A percentile compares a stretch with the other conserved stretches of the same genome.
Conservation (phyloP, 169 alveolate species). For the Cryptosporidium tyzzeri region DNA sequence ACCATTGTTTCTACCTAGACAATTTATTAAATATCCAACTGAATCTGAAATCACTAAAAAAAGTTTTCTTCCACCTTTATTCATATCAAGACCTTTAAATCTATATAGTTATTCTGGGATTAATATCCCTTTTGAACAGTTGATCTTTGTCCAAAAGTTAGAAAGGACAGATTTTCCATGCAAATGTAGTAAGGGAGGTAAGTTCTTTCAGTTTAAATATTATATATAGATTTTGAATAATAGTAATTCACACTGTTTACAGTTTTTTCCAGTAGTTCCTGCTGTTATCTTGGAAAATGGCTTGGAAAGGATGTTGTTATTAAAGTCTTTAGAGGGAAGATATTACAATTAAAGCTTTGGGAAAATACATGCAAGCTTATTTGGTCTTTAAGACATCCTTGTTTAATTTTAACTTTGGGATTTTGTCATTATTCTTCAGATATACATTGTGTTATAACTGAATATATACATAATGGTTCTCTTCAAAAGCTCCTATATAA, state of each 20-base stretch:
- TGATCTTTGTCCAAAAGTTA: constrained; percentile 14
- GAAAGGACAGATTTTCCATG: constrained; percentile 30
- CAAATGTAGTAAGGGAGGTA: constrained; percentile 11
- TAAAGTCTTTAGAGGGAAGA: constrained; percentile 51
- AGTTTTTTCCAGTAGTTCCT: constrained; percentile 14
- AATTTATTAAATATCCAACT: neutral
- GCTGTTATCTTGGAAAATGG: constrained; percentile 74
- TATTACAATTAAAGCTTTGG: constrained; percentile 42
- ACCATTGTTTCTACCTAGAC: neutral
- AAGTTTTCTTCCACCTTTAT: neutral
- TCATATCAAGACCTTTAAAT: constrained; percentile 22
- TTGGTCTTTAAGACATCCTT: constrained; percentile 74
- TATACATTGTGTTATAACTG: constrained; percentile 70
- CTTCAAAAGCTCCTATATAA: constrained; percentile 42
- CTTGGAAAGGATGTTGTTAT: constrained; percentile 58
- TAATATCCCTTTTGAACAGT: constrained; percentile 70
- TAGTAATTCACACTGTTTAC: neutral
- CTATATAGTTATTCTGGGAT: constrained; percentile 36
- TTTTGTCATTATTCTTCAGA: constrained; percentile 50
- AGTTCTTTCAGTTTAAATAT: neutral
- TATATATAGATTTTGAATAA: neutral
- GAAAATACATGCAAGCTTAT: constrained; percentile 64
- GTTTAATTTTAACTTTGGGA: constrained; percentile 57
- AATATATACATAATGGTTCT: constrained; percentile 57
- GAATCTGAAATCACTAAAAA: neutral